phyloP scores from a whole-genome alignment of 805 yeast species.

The Cyberlindnera mycetangii region DNA sequence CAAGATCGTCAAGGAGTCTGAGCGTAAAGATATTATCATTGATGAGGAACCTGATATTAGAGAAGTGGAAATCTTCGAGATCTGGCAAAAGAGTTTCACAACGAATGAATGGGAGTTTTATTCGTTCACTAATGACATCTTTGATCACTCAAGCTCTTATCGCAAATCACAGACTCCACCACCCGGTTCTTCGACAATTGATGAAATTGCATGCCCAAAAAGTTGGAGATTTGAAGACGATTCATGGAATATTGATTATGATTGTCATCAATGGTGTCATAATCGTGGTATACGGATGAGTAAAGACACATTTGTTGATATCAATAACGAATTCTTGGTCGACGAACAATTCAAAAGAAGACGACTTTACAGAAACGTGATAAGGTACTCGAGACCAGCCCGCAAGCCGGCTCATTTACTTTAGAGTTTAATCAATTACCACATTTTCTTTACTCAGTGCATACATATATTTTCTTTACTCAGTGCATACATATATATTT shows the following conservation, averaged over 20 bases:
- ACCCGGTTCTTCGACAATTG: slow-evolving; percentile 53
- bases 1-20: slow-evolving; percentile 34
- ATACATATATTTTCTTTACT: too few species aligned
- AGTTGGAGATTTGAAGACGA: slow-evolving; percentile 72
- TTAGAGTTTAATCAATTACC: too few species aligned
- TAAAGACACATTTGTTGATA: slow-evolving; percentile 28
- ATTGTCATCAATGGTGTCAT: slow-evolving; percentile 49
- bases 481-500: neutral
- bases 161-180: slow-evolving; percentile 57
- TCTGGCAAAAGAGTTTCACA: slow-evolving; percentile 62
- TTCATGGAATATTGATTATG: slow-evolving; percentile 63
- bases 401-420: slow-evolving; percentile 28
- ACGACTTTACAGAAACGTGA: slow-evolving; percentile 50
- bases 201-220: slow-evolving; percentile 60
- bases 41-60: slow-evolving; percentile 64
- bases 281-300: slow-evolving; percentile 38
- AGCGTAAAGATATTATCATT: slow-evolving; percentile 53
- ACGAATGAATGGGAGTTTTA: slow-evolving; percentile 61
- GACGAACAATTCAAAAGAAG: slow-evolving; percentile 55
- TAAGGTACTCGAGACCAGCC: slow-evolving; percentile 42
- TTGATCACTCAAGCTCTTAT: slow-evolving; percentile 45
- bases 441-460: too few species aligned
- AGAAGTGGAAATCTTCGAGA: slow-evolving; percentile 74
- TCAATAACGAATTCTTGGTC: slow-evolving; percentile 51
- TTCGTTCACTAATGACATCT: slow-evolving; percentile 52